These are phyloP conservation scores for Chrysanthemum makinoi DNA, from an alignment of 129 eudicot genomes.

Conservation along the genomic window DNA sequence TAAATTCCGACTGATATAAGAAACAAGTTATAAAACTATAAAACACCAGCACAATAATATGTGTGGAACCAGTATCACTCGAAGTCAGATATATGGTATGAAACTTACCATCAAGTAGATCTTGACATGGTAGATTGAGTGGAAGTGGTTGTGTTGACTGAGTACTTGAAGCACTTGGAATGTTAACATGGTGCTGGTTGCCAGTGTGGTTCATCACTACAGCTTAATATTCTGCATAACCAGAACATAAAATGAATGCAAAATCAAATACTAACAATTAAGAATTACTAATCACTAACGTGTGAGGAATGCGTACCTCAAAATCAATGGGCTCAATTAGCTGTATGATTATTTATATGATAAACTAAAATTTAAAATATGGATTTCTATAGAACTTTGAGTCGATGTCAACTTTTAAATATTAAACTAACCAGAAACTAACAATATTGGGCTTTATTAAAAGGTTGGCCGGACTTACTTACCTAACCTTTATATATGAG, in stretches of 20 bases:
- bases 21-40: too few species aligned
- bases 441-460: too few species aligned
- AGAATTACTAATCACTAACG: not conserved
- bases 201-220: not conserved
- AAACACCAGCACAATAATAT: too few species aligned
- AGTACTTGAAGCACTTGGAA: not conserved
- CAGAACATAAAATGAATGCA: not conserved
- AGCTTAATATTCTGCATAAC: not conserved
- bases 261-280: not conserved
- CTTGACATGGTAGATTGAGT: not conserved
- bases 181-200: not conserved
- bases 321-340: not conserved
- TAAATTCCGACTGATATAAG: too few species aligned
- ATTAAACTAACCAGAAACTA: not conserved
- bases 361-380: not conserved
- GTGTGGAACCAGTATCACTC: too few species aligned
- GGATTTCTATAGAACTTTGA: not conserved
- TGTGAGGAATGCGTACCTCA: not conserved
- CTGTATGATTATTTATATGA: not conserved
- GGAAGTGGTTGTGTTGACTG: not conserved
- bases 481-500: too few species aligned
- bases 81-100: too few species aligned
- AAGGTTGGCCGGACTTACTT: too few species aligned
- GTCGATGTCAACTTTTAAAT: not conserved
- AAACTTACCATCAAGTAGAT: not conserved